Conservation (phyloP, 495 filamentous ascomycete species). For the Hyphodiscus hymeniophilus region DNA sequence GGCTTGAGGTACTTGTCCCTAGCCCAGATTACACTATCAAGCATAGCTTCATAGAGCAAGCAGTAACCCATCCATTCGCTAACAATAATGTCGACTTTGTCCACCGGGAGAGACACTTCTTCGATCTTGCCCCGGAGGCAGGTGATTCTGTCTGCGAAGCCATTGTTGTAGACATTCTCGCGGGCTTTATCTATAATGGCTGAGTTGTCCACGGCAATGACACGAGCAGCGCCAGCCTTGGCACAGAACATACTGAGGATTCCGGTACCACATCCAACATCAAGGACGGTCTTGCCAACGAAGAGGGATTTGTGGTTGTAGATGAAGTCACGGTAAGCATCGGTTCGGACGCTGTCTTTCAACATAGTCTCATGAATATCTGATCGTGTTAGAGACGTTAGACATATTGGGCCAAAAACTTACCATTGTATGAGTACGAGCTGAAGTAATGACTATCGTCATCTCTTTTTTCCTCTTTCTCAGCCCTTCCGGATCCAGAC, state of each 20-base stretch:
- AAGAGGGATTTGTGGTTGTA: slow-evolving; percentile 95
- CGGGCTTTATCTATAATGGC: slow-evolving; percentile 93
- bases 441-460: slow-evolving; percentile 68
- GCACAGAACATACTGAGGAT: slow-evolving; percentile 83
- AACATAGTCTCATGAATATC: slow-evolving; percentile 92
- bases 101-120: slow-evolving; percentile 80
- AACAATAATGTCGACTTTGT: slow-evolving; percentile 95
- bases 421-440: slow-evolving; percentile 72
- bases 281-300: slow-evolving; percentile 94
- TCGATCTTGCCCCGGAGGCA: slow-evolving; percentile 94
- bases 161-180: slow-evolving; percentile 83
- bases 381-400: slow-evolving; percentile 21
- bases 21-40: slow-evolving; percentile 91
- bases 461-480: slow-evolving; percentile 32
- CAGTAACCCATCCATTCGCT: slow-evolving; percentile 99
- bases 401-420: slow-evolving; percentile 8
- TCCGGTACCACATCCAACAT: slow-evolving; percentile 94
- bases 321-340: slow-evolving; percentile 94
- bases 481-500: slow-evolving; percentile 10
- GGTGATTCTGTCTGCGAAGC: slow-evolving; percentile 76
- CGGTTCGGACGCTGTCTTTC: slow-evolving; percentile 90
- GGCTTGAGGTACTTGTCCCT: slow-evolving; percentile 82
- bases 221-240: slow-evolving; percentile 84
- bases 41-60: slow-evolving; percentile 96
- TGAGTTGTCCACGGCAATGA: slow-evolving; percentile 95